phyloP scores from a whole-genome alignment of 805 yeast genomes.

The Jamesozyma gamospora region DNA sequence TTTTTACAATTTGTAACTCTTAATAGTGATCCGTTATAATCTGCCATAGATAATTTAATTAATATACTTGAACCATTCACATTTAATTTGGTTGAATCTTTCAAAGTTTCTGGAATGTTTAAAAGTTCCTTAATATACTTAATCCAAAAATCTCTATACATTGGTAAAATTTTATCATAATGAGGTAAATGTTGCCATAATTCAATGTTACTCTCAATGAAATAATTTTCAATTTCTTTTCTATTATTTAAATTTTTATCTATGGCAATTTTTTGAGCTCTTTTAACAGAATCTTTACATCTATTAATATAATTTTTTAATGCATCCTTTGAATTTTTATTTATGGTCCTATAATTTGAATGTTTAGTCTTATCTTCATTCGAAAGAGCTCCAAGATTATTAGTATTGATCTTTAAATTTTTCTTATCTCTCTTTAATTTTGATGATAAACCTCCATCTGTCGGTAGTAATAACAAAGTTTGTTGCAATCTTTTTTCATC shows the following conservation, averaged over 20 bases:
- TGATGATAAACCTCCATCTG: conserved; percentile 25
- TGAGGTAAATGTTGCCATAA: conserved; percentile 23
- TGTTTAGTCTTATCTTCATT: conserved; percentile 8
- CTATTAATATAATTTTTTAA: conserved; percentile 21
- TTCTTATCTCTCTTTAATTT: conserved; percentile 16
- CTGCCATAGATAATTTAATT: conserved; percentile 61
- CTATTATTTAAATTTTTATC: conserved; percentile 11
- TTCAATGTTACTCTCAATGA: conserved; percentile 13
- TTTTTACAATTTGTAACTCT: conserved; percentile 51
- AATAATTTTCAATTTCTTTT: conserved; percentile 15
- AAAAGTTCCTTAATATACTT: conserved; percentile 52
- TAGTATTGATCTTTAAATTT: conserved; percentile 9
- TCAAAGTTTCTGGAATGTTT: conserved; percentile 23
- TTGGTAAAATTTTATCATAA: conserved; percentile 42
- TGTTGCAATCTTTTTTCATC: conserved; percentile 27
- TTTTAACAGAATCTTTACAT: conserved; percentile 15
- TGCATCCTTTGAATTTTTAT: conserved; percentile 25
- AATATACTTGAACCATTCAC: conserved; percentile 30
- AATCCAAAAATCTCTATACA: conserved; percentile 61
- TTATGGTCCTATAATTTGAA: conserved; percentile 18
- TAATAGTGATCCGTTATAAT: conserved; percentile 66
- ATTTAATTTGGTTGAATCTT: conserved; percentile 10
- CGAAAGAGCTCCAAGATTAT: conserved; percentile 1
- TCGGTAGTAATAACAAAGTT: conserved; percentile 27
- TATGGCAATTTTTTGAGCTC: conserved; percentile 23